Evolutionary conservation across 2,329 filamentous ascomycete genomes (phyloP), one percentile per base, ranked within the genome.

Genomic region (Trichophyton equinum): DNA sequence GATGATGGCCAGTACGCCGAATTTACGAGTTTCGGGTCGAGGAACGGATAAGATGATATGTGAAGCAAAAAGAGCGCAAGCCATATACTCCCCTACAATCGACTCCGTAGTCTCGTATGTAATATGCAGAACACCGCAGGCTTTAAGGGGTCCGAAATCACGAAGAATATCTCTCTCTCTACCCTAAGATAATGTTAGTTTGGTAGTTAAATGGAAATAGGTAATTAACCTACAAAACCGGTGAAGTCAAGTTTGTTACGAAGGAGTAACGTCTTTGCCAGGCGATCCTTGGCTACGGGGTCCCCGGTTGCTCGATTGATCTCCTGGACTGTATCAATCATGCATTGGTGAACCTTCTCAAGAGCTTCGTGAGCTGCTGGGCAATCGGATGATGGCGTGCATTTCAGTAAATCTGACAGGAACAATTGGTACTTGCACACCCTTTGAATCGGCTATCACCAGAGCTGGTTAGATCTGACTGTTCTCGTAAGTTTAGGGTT

Each of bases 361-460:
- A 97, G 83, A 59, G 89, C 86, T 70, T 87, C 84, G 72, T 96
- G 88, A 0, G 90, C 87, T 63, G 84, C 84, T 0, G 91, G 90
- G 68, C 91, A 95, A 69, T 97, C 92, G 60, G 82, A 85, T 1
- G 89, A 88, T 1, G 90, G 89, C 0, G 91, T 96, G 65, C 86
- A 82, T 68, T 87, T 91, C 62, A 91, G 79, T 7, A 99, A 79
- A 68, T 96, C 90, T 4, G 85, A 81, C 68, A 97, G 91, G 1
- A 97, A 78, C 3, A 99, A 78, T 9, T 90, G 90, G 69, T 97
- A 97, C 75, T 88, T 90, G 77, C 90, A 95, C 22, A 96, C 82
- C 60, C 92, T 83, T 74, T 99, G 92, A 20, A 96, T 91, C 0
- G 92, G 94, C 89, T 95, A 60, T 57, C 53, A 27, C 20, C 44